A percentile compares a stretch with the other conserved stretches of the same genome.
phyloP scores from a whole-genome alignment of 2,329 filamentous ascomycete genomes.

The Penicillium sp. region DNA sequence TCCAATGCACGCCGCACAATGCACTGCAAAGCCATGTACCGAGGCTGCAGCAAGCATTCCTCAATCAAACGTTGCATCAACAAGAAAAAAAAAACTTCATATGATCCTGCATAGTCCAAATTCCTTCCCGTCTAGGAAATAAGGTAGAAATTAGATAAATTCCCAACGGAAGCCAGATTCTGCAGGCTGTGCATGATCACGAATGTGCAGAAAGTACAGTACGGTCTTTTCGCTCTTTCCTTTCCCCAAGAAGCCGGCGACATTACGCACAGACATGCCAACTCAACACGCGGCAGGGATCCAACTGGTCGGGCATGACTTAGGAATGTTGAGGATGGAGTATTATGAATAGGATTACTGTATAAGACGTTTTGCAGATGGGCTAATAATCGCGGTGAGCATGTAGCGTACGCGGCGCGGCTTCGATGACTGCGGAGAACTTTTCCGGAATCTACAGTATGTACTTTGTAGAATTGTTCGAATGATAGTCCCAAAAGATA shows the following conservation, averaged over 20 bases:
- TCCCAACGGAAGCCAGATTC: slow-evolving; percentile 1
- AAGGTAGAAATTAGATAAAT: not conserved
- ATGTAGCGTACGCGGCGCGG: not conserved
- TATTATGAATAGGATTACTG: not conserved
- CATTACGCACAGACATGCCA: slow-evolving; percentile 24
- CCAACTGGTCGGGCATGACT: slow-evolving; percentile 11
- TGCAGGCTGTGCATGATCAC: not conserved
- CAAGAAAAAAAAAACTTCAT: not conserved
- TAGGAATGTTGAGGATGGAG: slow-evolving; percentile 19
- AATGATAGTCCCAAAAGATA: too few species aligned
- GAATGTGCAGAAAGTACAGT: not conserved
- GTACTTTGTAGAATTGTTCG: not conserved
- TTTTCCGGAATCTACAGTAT: not conserved
- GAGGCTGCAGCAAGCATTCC: slow-evolving; percentile 14
- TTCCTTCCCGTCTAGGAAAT: not conserved
- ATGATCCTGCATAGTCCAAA: not conserved
- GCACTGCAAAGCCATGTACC: slow-evolving; percentile 17
- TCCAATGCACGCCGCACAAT: slow-evolving; percentile 32
- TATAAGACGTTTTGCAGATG: not conserved
- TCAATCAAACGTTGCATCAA: slow-evolving; percentile 15
- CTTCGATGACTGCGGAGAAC: not conserved
- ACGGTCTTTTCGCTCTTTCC: not conserved
- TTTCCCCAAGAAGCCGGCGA: slow-evolving; percentile 1
- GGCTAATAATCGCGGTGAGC: slow-evolving; percentile 2
- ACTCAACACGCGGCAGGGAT: slow-evolving; percentile 8